Base-by-base conservation (phyloP, 2,329 filamentous ascomycete genomes). In the Aspergillus sp. region DNA sequence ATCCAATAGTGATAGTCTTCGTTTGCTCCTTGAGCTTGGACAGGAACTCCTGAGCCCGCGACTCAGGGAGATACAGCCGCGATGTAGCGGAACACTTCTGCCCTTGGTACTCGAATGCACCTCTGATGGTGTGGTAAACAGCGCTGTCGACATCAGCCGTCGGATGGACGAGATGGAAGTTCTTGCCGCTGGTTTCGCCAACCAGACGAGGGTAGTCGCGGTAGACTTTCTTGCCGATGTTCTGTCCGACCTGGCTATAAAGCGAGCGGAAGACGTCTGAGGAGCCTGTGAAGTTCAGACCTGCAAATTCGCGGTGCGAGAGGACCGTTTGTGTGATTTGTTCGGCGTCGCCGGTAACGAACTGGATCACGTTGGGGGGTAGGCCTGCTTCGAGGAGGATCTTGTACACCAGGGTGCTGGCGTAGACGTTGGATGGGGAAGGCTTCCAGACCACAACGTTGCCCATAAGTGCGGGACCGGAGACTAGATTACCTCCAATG, bases 361-460 rank as follows among this genome's bases (percentile, higher is more conserved):
- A 95, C 68, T 96, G 91, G 52, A 97, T 86, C 38, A 96, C 91
- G 57, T 91, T 83, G 54, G 81, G 80, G 27, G 91, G 91, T 38
- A 97, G 81, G 25, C 90, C 90, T 19, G 90, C 89, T 73, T 96
- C 90, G 22, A 91, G 74, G n/a, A 97, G 78, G 65, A 96, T 93
- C 64, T 90, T 80, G 74, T 95, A 91, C 39, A 95, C 75, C 44
- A 97, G 74, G 79, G 85, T 90, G 74, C 90, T 95, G 49, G 87
- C 89, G 15, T 86, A 85, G 51, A 95, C 85, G 38, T 90, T 88
- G 20, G 77, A 85, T 57, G 91, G 88, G 10, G 88, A 93, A 13
- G 90, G 90, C 76, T 97, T 97, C 90, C 90, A 97, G 33, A 97
- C 74, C 3, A 95, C 89, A 1, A 96, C 91, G 68, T 97, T 97